Evolutionary conservation across 495 filamentous ascomycete species (phyloP).

Genomic region (Sphaerosporella brunnea): DNA sequence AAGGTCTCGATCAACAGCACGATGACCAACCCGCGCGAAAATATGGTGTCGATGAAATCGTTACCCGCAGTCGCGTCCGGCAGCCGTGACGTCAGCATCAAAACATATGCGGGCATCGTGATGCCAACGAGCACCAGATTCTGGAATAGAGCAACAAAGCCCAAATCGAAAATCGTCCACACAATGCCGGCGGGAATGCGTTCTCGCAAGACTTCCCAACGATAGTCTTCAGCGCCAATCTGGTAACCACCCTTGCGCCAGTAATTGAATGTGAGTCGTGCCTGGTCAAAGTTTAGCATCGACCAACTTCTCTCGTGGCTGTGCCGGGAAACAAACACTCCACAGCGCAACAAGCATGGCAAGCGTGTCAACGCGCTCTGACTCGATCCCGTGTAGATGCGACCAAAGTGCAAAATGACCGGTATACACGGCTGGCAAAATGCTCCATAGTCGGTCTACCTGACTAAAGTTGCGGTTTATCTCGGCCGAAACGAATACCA

Average conservation of each 20-base stretch:
- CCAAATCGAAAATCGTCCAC: constrained; percentile 67
- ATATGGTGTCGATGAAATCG: constrained; percentile 45
- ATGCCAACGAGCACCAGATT: constrained; percentile 59
- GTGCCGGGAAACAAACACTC: constrained; percentile 44
- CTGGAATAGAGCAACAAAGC: constrained; percentile 77
- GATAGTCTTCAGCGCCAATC: constrained; percentile 81
- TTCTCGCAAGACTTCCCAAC: constrained; percentile 40
- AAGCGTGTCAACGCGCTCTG: constrained; percentile 53
- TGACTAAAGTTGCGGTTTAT: constrained; percentile 86
- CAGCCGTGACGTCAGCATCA: constrained; percentile 42
- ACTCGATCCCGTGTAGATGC: constrained; percentile 52
- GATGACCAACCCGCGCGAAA: constrained; percentile 46
- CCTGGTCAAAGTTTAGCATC: constrained; percentile 26
- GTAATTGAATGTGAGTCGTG: constrained; percentile 86
- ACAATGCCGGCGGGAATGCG: constrained; percentile 36
- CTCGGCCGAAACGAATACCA: constrained; percentile 60
- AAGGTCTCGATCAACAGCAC: constrained; percentile 59
- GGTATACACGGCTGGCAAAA: constrained; percentile 74
- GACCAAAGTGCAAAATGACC: constrained; percentile 74
- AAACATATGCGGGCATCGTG: constrained; percentile 63
- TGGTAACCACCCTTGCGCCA: constrained; percentile 88
- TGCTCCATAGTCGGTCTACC: constrained; percentile 79
- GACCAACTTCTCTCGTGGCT: constrained; percentile 1
- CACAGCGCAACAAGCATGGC: constrained; percentile 54
- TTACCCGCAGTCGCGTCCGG: constrained; percentile 27